Percentiles rank a stretch among this genome's conserved stretches.
phyloP scores from a whole-genome alignment of 345 rosid genomes.

The Moricandia arvensis region DNA sequence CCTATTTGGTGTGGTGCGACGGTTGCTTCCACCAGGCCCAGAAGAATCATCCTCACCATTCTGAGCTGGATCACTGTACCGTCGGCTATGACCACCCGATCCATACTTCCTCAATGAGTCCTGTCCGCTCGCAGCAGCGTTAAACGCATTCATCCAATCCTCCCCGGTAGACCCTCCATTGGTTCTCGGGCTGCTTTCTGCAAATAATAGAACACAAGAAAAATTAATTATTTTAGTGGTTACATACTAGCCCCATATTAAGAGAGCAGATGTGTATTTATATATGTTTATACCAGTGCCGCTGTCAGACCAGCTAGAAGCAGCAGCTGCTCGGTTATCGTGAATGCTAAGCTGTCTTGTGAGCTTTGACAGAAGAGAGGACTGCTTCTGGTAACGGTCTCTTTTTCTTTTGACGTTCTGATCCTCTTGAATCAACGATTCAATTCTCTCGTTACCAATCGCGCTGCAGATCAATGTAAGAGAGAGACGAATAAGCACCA shows the following conservation, averaged over 20 bases:
- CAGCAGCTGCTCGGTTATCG: slow-evolving; percentile 87
- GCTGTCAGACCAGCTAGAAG: slow-evolving; percentile 66
- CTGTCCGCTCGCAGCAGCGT: slow-evolving; percentile 73
- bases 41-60: slow-evolving; percentile 66
- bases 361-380: slow-evolving; percentile 77
- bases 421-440: slow-evolving; percentile 89
- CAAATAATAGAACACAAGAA: not conserved
- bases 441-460: slow-evolving; percentile 69
- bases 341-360: slow-evolving; percentile 81
- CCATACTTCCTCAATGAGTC: slow-evolving; percentile 48
- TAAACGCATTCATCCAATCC: slow-evolving; percentile 98
- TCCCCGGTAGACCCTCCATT: slow-evolving; percentile 63
- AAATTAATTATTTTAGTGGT: not conserved
- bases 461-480: slow-evolving; percentile 42
- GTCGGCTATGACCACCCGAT: slow-evolving; percentile 60
- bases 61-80: slow-evolving; percentile 65
- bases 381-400: slow-evolving; percentile 81
- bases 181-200: slow-evolving; percentile 87
- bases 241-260: not conserved
- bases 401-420: slow-evolving; percentile 75
- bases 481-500: slow-evolving; percentile 12
- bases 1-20: slow-evolving; percentile 80
- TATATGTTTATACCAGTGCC: slow-evolving; percentile 48
- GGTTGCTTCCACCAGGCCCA: slow-evolving; percentile 44
- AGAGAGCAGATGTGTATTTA: not conserved